Evolutionary conservation across 208 protist genomes (phyloP).

Genomic region (Trypanosomatidae sp.): DNA sequence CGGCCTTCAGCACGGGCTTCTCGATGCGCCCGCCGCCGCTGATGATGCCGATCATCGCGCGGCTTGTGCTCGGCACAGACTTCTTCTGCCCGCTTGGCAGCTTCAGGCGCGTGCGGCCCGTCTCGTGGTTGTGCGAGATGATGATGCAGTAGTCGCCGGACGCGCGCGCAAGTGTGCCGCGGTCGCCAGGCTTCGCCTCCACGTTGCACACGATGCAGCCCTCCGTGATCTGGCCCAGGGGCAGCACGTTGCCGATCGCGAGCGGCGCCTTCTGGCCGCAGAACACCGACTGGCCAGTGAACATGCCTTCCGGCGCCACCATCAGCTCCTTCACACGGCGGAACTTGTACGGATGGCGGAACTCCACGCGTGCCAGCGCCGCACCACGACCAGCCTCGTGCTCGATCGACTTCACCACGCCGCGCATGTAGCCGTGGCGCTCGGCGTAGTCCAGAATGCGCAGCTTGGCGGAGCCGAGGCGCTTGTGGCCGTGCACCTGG

Average conservation of each 20-base stretch:
- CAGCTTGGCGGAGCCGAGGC: too few relatives aligned
- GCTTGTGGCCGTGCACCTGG: too few relatives aligned
- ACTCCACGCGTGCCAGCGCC: slow-evolving; percentile 93
- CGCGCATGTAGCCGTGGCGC: slow-evolving; percentile 60
- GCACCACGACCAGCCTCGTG: slow-evolving; percentile 99
- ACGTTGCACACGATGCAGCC: slow-evolving; percentile 99
- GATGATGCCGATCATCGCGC: slow-evolving; percentile 99
- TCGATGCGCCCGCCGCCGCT: slow-evolving; percentile 99
- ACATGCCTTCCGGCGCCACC: slow-evolving; percentile 98
- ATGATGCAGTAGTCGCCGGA: slow-evolving; percentile 98
- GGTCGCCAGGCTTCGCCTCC: slow-evolving; percentile 97
- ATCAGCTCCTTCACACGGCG: slow-evolving; percentile 94
- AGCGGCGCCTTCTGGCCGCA: slow-evolving; percentile 97
- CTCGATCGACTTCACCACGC: slow-evolving; percentile 94
- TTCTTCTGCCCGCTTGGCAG: slow-evolving; percentile 99
- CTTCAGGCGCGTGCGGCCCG: slow-evolving; percentile 95
- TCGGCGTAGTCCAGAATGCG: slow-evolving; percentile 72
- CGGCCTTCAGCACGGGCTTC: slow-evolving; percentile 99
- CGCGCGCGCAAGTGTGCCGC: slow-evolving; percentile 94
- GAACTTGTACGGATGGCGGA: slow-evolving; percentile 97
- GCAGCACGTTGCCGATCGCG: slow-evolving; percentile 98
- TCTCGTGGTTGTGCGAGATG: slow-evolving; percentile 97
- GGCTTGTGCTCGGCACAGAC: slow-evolving; percentile 89
- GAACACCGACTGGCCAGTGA: slow-evolving; percentile 99
- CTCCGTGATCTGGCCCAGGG: slow-evolving; percentile 97